Conservation (phyloP, 164 flowering plant genomes). For the Umbilicus rupestris region DNA sequence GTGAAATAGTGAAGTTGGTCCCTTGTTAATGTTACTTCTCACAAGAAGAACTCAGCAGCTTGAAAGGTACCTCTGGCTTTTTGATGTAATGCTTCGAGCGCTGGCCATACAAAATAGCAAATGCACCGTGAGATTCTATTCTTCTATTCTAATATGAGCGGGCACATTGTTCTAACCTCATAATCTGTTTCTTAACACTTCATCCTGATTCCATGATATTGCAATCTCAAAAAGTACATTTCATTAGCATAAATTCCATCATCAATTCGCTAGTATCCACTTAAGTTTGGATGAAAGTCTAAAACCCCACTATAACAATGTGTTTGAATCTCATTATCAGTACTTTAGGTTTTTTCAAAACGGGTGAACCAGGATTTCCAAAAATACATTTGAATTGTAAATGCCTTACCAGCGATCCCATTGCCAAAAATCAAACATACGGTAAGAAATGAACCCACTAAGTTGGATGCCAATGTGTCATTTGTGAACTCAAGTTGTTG, state of each 20-base stretch:
- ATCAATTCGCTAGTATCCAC: neutral
- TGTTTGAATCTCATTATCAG: neutral
- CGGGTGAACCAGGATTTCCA: too few species aligned
- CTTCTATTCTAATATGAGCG: slow-evolving; percentile 46
- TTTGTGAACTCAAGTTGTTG: too few species aligned
- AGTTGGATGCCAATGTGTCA: too few species aligned
- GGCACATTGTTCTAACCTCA: slow-evolving; percentile 71
- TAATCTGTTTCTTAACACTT: slow-evolving; percentile 43
- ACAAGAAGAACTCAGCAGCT: neutral
- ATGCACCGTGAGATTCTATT: slow-evolving; percentile 52
- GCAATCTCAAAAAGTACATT: slow-evolving; percentile 13
- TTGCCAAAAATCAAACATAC: neutral
- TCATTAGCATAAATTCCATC: neutral
- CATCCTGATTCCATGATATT: slow-evolving; percentile 47
- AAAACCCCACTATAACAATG: neutral
- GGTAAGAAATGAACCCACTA: too few species aligned
- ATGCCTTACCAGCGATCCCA: neutral
- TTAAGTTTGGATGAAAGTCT: neutral
- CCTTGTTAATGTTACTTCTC: neutral
- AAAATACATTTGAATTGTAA: neutral
- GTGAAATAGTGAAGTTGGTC: neutral
- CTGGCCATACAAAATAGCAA: slow-evolving; percentile 70
- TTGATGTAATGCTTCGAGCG: slow-evolving; percentile 55
- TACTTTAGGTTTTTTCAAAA: too few species aligned
- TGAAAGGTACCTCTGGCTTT: slow-evolving; percentile 49